Evolutionary conservation across 108 stramenopile species (phyloP), one percentile per base, ranked within the genome.

Genomic region (Cylindrotheca closterium): DNA sequence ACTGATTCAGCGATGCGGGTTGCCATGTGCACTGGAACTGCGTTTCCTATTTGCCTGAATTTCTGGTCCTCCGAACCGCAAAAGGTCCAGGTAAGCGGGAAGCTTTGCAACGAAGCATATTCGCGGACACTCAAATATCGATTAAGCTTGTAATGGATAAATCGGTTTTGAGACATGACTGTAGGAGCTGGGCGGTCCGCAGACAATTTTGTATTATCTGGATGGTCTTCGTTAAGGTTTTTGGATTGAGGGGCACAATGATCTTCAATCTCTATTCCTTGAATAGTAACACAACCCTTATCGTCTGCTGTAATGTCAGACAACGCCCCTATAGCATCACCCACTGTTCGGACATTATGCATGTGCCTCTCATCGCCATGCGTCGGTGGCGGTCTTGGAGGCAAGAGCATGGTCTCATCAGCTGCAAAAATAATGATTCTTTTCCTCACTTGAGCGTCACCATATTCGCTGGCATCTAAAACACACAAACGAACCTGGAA

Each of bases 1-100:
- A 42, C 37, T 7, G 37, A 42, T 42, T 15, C 10, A 42, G 77
- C 80, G 54, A 81, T 51, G 3, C 64, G 66, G 30, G 62, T 66
- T 24, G 76, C 67, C 32, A 78, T 30, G 29, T 46, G 33, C 25
- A 77, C 68, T 33, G 76, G 80, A 12, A 77, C 64, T 17, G 80
- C 76, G 46, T 81, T 81, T 18, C 80, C 80, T 58, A 74, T 71
- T 71, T 81, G 80, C 23, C 57, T 50, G 47, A 71, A 78, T 52
- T 81, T 72, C 26, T 67, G 56, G 12, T 55, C 57, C 18, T 70
- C 0, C 42, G 26, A 64, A 31, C 79, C 79, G 55, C 49, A 45
- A 64, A 80, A 76, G 30, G 50, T 42, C 47, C 63, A 73, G 17
- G 30, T 29, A 15, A 63, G 10, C 18, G 79, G 79, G 58, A 80